Evolutionary conservation across 2,329 filamentous ascomycete genomes (phyloP).

Genomic region (Sordariomycetes sp.): DNA sequence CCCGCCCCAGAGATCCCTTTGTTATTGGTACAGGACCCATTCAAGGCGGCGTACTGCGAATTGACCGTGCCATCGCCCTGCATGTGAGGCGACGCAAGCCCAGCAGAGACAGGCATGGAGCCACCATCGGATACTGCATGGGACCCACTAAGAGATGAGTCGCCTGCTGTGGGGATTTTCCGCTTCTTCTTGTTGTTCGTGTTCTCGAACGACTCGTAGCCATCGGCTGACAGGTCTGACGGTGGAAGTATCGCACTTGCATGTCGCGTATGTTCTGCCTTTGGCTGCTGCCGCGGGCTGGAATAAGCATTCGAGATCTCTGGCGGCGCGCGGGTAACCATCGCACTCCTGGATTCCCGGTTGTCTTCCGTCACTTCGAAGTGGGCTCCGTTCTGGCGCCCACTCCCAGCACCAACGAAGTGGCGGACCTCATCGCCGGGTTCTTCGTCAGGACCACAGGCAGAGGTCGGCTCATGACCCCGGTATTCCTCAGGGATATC

Average conservation of each 20-base stretch:
- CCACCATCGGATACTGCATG: constrained; percentile 4
- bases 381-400: constrained; percentile 24
- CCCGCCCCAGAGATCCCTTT: constrained; percentile 77
- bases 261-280: neutral
- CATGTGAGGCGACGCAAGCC: neutral
- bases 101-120: neutral
- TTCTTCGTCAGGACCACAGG: neutral
- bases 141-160: constrained; percentile 25
- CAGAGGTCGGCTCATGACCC: neutral
- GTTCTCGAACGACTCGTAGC: constrained; percentile 96
- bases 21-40: constrained; percentile 22
- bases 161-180: constrained; percentile 87
- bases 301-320: constrained; percentile 21
- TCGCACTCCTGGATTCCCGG: constrained; percentile 34
- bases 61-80: neutral
- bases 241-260: constrained; percentile 42
- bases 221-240: constrained; percentile 63
- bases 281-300: neutral
- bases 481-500: constrained; percentile 3
- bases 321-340: constrained; percentile 34
- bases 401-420: neutral
- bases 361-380: constrained; percentile 49
- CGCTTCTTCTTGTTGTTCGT: constrained; percentile 99
- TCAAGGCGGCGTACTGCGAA: neutral
- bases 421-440: constrained; percentile 1